Conservation (phyloP, 345 rosid species). For the Angophora floribunda region DNA sequence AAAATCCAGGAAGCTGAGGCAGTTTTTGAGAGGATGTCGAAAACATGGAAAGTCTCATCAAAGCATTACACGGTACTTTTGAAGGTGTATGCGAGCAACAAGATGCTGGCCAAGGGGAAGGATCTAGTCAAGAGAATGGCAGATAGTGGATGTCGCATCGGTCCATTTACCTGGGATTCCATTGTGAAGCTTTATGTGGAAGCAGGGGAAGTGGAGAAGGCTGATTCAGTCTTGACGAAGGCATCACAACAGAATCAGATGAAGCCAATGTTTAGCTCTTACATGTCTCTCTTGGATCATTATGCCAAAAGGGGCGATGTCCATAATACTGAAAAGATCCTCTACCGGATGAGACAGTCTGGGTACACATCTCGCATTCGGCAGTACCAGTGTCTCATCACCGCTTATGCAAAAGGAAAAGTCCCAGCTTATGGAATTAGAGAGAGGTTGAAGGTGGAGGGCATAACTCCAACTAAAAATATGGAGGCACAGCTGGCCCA, state of each 20-base stretch:
- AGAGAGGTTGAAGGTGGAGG: slow-evolving; percentile 82
- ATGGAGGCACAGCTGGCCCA: slow-evolving; percentile 46
- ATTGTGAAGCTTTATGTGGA: slow-evolving; percentile 78
- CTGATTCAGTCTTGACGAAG: slow-evolving; percentile 61
- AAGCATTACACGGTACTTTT: slow-evolving; percentile 46
- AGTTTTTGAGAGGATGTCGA: slow-evolving; percentile 33
- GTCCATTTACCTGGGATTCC: slow-evolving; percentile 79
- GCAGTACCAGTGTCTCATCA: slow-evolving; percentile 50
- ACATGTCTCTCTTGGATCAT: slow-evolving; percentile 59
- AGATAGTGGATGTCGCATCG: slow-evolving; percentile 55
- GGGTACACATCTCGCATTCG: slow-evolving; percentile 55
- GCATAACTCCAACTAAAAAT: slow-evolving; percentile 48
- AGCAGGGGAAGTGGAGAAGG: slow-evolving; percentile 86
- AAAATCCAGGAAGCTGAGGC: slow-evolving; percentile 73
- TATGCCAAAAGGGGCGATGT: slow-evolving; percentile 72
- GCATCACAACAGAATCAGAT: slow-evolving; percentile 49
- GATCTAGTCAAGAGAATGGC: slow-evolving; percentile 64
- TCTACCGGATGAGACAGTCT: slow-evolving; percentile 65
- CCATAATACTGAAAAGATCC: slow-evolving; percentile 71
- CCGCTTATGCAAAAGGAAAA: slow-evolving; percentile 59
- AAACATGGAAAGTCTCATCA: slow-evolving; percentile 33
- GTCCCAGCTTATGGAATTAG: slow-evolving; percentile 76
- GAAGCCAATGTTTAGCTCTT: slow-evolving; percentile 68
- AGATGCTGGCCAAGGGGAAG: slow-evolving; percentile 70
- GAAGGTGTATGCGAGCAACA: slow-evolving; percentile 67